Evolutionary conservation across 306 rosid species (phyloP).

Genomic region (Glycine latifolia): DNA sequence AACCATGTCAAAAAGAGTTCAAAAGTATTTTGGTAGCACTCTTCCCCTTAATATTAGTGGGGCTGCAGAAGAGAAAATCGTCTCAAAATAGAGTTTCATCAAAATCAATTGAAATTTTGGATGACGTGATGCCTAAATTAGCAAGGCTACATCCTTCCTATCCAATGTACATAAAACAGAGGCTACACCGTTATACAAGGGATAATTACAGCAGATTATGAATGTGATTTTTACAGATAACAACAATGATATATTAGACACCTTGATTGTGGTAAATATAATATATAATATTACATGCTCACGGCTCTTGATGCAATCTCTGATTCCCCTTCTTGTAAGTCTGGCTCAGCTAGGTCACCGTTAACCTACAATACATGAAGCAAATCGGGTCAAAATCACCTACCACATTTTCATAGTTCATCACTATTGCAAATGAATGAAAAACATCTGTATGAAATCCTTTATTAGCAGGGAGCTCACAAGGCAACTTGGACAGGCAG

Average conservation of each 20-base stretch:
- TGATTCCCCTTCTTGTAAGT: conserved; percentile 66
- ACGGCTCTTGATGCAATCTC: conserved; percentile 80
- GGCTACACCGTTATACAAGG: conserved; percentile 53
- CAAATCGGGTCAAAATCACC: conserved; percentile 31
- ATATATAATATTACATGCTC: conserved; percentile 65
- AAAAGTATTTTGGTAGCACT: too few species aligned
- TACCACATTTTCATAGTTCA: conserved; percentile 55
- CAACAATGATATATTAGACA: conserved; percentile 41
- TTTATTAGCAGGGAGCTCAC: too few species aligned
- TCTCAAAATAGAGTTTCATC: conserved; percentile 7
- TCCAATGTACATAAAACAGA: conserved; percentile 43
- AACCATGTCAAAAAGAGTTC: too few species aligned
- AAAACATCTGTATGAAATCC: conserved; percentile 15
- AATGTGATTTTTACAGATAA: conserved; percentile 58
- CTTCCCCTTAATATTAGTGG: background rate
- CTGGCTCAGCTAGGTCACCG: conserved; percentile 54
- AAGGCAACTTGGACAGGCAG: background rate
- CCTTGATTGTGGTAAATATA: conserved; percentile 20
- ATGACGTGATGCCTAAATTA: conserved; percentile 45
- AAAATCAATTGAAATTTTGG: conserved; percentile 19
- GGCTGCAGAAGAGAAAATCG: background rate
- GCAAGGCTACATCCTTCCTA: conserved; percentile 38
- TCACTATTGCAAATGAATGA: conserved; percentile 25
- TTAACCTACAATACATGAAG: conserved; percentile 53
- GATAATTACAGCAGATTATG: conserved; percentile 54